phyloP scores from a whole-genome alignment of 805 yeast species.

The Candida hungchunana region DNA sequence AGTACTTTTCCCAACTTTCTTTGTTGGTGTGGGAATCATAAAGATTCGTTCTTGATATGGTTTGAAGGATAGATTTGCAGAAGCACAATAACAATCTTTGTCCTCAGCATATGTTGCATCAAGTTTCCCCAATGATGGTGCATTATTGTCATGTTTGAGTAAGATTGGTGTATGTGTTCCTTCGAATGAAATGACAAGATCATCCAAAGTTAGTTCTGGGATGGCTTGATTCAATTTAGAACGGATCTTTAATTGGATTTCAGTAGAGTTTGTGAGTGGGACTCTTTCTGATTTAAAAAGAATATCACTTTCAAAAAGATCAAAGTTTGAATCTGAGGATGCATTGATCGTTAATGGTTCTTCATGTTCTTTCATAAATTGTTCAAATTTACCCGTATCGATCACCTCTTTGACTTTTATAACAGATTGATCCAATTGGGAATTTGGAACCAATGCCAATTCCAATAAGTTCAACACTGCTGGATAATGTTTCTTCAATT shows the following conservation, averaged over 20 bases:
- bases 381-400: constrained; percentile 1
- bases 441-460: constrained; percentile 26
- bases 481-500: constrained; percentile 30
- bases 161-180: constrained; percentile 17
- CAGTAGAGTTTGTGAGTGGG: constrained; percentile 16
- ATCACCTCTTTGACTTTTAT: constrained; percentile 3
- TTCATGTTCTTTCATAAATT: constrained; percentile 9
- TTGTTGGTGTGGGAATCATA: constrained; percentile 18
- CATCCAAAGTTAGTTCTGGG: constrained; percentile 6
- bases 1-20: constrained; percentile 18
- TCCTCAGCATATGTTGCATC: constrained; percentile 9
- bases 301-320: constrained; percentile 23
- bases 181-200: constrained; percentile 11
- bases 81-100: constrained; percentile 3
- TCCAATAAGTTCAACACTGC: constrained; percentile 32
- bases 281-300: constrained; percentile 19
- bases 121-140: background rate
- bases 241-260: constrained; percentile 31
- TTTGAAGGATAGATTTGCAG: constrained; percentile 15
- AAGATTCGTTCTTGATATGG: constrained; percentile 12
- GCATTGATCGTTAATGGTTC: constrained; percentile 22
- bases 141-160: constrained; percentile 11
- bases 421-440: constrained; percentile 2
- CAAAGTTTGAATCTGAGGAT: constrained; percentile 23
- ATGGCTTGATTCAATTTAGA: constrained; percentile 25